Evolutionary conservation across 805 yeast species (phyloP).

Genomic region (Brettanomyces custersianus): DNA sequence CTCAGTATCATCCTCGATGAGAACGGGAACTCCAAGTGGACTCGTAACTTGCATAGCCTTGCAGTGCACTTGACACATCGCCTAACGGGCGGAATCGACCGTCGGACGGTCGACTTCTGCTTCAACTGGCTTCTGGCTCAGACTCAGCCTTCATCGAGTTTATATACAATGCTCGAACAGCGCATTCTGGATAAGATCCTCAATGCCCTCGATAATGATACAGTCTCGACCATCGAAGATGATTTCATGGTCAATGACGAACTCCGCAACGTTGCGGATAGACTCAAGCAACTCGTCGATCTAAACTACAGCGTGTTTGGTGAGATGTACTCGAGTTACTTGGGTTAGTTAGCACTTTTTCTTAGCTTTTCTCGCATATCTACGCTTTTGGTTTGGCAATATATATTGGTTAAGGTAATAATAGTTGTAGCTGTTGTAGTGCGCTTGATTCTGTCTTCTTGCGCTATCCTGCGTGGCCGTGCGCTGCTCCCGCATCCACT

Average conservation of each 20-base stretch:
- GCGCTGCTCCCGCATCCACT: no score
- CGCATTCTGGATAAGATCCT: slow-evolving; percentile 28
- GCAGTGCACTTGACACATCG: slow-evolving; percentile 56
- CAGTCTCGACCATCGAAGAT: slow-evolving; percentile 11
- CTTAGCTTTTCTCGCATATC: no score
- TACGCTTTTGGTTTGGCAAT: no score
- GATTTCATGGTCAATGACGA: slow-evolving; percentile 35
- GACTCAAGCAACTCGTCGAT: slow-evolving; percentile 56
- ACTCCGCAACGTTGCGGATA: slow-evolving; percentile 45
- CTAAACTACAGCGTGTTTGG: slow-evolving; percentile 85
- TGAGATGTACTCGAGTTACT: slow-evolving; percentile 38
- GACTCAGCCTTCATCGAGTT: slow-evolving; percentile 73
- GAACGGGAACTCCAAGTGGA: slow-evolving; percentile 85
- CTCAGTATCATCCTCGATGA: slow-evolving; percentile 76
- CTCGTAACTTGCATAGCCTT: slow-evolving; percentile 65
- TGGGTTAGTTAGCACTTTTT: no score
- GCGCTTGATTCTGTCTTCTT: no score
- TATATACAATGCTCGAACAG: slow-evolving; percentile 68
- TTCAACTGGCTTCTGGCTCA: slow-evolving; percentile 77
- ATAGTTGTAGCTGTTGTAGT: no score
- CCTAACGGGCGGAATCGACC: slow-evolving; percentile 17
- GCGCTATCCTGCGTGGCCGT: no score
- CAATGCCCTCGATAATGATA: slow-evolving; percentile 3
- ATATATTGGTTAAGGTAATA: no score
- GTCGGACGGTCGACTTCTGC: slow-evolving; percentile 48